Evolutionary conservation across 2,329 filamentous ascomycete genomes (phyloP).

Genomic region (Colletotrichum sp.): DNA sequence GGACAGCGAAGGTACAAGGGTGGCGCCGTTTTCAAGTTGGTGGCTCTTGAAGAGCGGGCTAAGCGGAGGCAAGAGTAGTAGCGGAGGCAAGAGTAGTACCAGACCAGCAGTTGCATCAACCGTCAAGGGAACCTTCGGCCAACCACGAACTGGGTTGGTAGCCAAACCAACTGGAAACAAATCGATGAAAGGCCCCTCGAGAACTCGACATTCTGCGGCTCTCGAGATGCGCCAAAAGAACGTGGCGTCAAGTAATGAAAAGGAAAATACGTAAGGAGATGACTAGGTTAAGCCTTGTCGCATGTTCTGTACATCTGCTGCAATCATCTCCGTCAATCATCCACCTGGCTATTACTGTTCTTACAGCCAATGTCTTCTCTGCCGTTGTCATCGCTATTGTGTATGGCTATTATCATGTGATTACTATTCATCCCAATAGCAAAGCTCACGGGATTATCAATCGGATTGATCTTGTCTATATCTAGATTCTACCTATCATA

Average conservation of each 20-base stretch:
- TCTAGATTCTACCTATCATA: not conserved
- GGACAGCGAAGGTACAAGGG: not conserved
- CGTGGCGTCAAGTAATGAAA: not conserved
- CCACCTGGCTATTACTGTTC: not conserved
- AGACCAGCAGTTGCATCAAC: not conserved
- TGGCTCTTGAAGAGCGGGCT: not conserved
- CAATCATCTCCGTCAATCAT: not conserved
- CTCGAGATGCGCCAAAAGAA: not conserved
- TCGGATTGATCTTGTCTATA: not conserved
- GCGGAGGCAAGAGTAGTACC: not conserved
- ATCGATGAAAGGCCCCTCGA: rapidly evolving
- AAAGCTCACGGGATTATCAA: not conserved
- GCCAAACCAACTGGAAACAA: not conserved
- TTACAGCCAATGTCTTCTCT: not conserved
- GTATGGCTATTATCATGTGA: rapidly evolving
- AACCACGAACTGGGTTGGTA: not conserved
- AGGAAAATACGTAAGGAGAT: rapidly evolving
- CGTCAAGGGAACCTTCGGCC: not conserved
- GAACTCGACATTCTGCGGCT: not conserved
- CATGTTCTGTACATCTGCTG: not conserved
- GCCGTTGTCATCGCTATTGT: not conserved
- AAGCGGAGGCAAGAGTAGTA: not conserved
- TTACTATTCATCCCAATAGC: not conserved
- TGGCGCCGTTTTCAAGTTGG: not conserved
- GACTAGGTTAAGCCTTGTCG: not conserved